Base-by-base conservation (phyloP, 331 rosid species). In the Ulmus americana region DNA sequence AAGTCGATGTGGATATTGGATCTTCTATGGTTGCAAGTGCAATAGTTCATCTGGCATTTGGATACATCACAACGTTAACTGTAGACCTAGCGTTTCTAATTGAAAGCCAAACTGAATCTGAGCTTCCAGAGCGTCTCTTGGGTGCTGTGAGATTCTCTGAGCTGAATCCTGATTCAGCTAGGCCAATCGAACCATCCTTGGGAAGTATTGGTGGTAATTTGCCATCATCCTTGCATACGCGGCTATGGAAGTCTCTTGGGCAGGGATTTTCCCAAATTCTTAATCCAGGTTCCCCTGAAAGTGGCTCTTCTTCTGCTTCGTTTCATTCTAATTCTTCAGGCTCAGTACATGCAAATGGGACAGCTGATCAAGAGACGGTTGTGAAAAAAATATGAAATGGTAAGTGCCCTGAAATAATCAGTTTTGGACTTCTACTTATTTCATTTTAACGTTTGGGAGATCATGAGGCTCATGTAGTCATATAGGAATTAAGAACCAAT, bases 1-100 rank as follows among this genome's bases (percentile, higher is more conserved):
- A 90, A 71, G 94, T 90, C 38, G 95, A 87, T 61, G 75, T 90
- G 61, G 97, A 90, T 71, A 82, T 90, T 59, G 97, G 96, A 11
- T 86, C 96, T 49, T 88, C 91, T 76, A 86, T 88, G 87, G 85
- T 88, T 68, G 97, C 97, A 39, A 77, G 73, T 81, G 96, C 96
- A 9, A 79, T 86, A 64, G 91, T 86, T 71, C 97, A 81, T 73
- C 74, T 91, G 77, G 97, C 95, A 64, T 81, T 86, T 72, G 92
- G 92, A 56, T 91, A 84, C 71, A 75, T 87, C 57, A 74, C 90
- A 58, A 75, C 83, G 10, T 39, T 90, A 78, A 88, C 94, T 4
- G 88, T 85, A 44, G 96, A 91, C 77, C 54, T 88, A 16, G 95
- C 90, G 58, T 88, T 88, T 73, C 84, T 90, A 46, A 78, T 90